phyloP scores from a whole-genome alignment of 352 stramenopile genomes.

The Pythium aristosporum region DNA sequence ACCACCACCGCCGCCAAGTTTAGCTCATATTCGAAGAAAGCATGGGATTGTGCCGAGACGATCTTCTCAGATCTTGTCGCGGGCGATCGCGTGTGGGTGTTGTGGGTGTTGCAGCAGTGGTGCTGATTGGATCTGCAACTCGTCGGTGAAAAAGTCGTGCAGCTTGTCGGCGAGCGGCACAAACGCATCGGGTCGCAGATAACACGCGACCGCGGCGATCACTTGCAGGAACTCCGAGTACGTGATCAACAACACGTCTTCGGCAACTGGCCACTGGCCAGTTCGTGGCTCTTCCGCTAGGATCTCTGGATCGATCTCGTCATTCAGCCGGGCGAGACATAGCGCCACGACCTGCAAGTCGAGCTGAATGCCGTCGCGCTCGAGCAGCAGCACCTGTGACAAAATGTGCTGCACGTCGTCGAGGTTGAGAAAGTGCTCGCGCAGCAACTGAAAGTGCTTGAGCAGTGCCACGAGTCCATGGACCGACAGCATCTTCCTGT shows the following conservation, averaged over 20 bases:
- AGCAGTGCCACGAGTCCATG: constrained; percentile 47
- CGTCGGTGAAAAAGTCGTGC: constrained; percentile 48
- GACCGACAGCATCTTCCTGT: constrained; percentile 40
- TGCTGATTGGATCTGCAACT: constrained; percentile 11
- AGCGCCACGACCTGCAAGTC: constrained; percentile 16
- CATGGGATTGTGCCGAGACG: not conserved
- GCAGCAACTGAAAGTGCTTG: constrained; percentile 53
- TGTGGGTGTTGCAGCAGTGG: not conserved
- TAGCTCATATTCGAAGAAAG: not conserved
- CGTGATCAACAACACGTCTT: constrained; percentile 45
- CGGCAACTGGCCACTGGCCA: not conserved
- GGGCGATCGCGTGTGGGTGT: not conserved
- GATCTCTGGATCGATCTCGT: not conserved
- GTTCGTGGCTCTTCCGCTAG: not conserved
- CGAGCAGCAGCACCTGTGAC: constrained; percentile 56
- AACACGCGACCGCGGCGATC: constrained; percentile 55
- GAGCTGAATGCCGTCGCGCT: constrained; percentile 55
- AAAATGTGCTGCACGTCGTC: constrained; percentile 64
- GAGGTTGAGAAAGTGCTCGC: constrained; percentile 58
- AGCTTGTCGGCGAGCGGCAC: constrained; percentile 55
- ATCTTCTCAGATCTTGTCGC: constrained; percentile 10
- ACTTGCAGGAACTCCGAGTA: constrained; percentile 62
- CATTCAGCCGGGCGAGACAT: constrained; percentile 9
- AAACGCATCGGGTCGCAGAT: constrained; percentile 60
- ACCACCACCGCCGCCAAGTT: not conserved